Conservation (phyloP, 495 filamentous ascomycete genomes). For the Xylaria telfairii region DNA sequence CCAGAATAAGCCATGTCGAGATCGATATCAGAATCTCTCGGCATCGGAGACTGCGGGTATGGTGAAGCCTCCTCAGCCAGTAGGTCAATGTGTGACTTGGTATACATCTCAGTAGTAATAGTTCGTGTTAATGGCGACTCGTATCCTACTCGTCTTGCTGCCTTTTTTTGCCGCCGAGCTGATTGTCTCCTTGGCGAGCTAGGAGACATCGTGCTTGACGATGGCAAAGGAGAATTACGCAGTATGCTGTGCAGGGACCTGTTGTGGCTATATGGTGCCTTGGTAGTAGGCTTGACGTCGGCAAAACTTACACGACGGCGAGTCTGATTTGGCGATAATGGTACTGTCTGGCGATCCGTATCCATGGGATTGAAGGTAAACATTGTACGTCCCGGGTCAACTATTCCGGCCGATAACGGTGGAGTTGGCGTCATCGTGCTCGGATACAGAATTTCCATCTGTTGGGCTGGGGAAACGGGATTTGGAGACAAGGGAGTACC, state of each 20-base stretch:
- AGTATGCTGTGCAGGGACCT: slow-evolving; percentile 74
- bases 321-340: slow-evolving; percentile 29
- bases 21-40: slow-evolving; percentile 49
- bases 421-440: slow-evolving; percentile 57
- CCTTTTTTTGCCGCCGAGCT: slow-evolving; percentile 54
- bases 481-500: slow-evolving; percentile 54
- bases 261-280: slow-evolving; percentile 68
- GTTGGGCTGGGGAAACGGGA: slow-evolving; percentile 47
- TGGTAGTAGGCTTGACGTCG: slow-evolving; percentile 20
- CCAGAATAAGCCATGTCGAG: slow-evolving; percentile 55
- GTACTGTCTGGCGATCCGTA: slow-evolving; percentile 24
- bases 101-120: slow-evolving; percentile 61
- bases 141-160: slow-evolving; percentile 57
- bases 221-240: slow-evolving; percentile 74
- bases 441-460: slow-evolving; percentile 47
- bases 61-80: slow-evolving; percentile 57
- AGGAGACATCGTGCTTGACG: slow-evolving; percentile 49
- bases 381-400: slow-evolving; percentile 44
- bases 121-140: slow-evolving; percentile 60
- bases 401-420: slow-evolving; percentile 53
- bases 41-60: slow-evolving; percentile 46
- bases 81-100: slow-evolving; percentile 62
- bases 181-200: slow-evolving; percentile 55
- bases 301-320: slow-evolving; percentile 34
- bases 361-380: slow-evolving; percentile 47